A percentile compares a stretch with the other conserved stretches of the same genome.
Conservation (phyloP, 169 alveolate genomes). For the Plasmodium blacklocki region DNA sequence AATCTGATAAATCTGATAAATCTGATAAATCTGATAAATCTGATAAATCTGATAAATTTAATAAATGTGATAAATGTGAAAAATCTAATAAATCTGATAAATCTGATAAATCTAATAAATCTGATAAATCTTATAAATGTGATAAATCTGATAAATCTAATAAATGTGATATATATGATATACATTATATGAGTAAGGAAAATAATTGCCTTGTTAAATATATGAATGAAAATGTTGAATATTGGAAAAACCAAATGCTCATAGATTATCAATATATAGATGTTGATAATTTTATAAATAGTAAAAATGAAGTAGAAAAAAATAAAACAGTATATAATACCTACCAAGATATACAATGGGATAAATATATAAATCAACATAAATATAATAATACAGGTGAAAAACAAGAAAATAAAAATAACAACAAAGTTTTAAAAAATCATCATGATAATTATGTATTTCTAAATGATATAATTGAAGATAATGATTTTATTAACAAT, state of each 20-base stretch:
- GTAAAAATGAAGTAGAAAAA: neutral
- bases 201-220: conserved; percentile 46
- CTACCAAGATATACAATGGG: too few relatives aligned
- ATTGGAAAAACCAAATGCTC: neutral
- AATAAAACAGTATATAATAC: neutral
- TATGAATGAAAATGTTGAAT: conserved; percentile 21
- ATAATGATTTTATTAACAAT: conserved; percentile 36
- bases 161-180: too few relatives aligned
- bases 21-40: too few relatives aligned
- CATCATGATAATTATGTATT: neutral
- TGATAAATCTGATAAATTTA: too few relatives aligned
- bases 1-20: too few relatives aligned
- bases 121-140: too few relatives aligned
- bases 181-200: neutral
- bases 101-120: neutral
- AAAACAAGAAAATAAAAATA: neutral
- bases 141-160: neutral
- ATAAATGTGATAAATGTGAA: too few relatives aligned
- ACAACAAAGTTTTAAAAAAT: neutral
- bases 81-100: too few relatives aligned
- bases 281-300: neutral
- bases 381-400: too few relatives aligned
- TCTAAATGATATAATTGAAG: conserved; percentile 1
- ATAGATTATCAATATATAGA: conserved; percentile 15
- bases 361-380: too few relatives aligned